Percentiles rank a stretch among this genome's conserved stretches.
Conservation (phyloP, 805 yeast species). For the Metschnikowia borealis region DNA sequence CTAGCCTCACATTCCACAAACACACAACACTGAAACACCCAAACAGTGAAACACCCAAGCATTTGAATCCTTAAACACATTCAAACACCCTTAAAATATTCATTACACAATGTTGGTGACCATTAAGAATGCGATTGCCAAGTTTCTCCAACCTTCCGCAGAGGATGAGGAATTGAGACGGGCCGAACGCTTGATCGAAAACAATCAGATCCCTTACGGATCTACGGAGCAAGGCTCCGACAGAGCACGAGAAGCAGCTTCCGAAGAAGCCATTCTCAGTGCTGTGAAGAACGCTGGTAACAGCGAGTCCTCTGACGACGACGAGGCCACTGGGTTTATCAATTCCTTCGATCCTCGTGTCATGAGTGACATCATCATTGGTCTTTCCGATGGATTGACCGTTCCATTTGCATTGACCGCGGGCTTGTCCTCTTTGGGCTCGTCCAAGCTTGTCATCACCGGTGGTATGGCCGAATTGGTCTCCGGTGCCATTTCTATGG, state of each 20-base stretch:
- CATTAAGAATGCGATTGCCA: conserved; percentile 33
- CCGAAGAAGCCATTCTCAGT: conserved; percentile 33
- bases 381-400: conserved; percentile 91
- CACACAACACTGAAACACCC: not conserved
- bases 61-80: not conserved
- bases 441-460: conserved; percentile 84
- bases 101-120: conserved; percentile 13
- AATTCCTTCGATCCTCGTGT: conserved; percentile 80
- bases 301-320: conserved; percentile 20
- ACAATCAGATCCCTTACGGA: conserved; percentile 37
- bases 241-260: conserved; percentile 32
- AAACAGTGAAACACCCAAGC: no score
- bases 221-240: conserved; percentile 25
- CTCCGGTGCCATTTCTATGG: conserved; percentile 97
- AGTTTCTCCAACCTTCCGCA: conserved; percentile 21
- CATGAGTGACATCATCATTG: conserved; percentile 89
- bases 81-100: not conserved
- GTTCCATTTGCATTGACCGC: conserved; percentile 99
- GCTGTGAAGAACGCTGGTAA: conserved; percentile 26
- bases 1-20: not conserved
- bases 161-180: conserved; percentile 27
- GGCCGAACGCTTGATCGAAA: conserved; percentile 29
- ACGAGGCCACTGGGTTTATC: conserved; percentile 33
- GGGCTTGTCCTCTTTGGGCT: conserved; percentile 87
- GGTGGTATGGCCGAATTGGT: conserved; percentile 98